Conservation (phyloP, 768 basidiomycete genomes). For the Hypholoma fasciculare region DNA sequence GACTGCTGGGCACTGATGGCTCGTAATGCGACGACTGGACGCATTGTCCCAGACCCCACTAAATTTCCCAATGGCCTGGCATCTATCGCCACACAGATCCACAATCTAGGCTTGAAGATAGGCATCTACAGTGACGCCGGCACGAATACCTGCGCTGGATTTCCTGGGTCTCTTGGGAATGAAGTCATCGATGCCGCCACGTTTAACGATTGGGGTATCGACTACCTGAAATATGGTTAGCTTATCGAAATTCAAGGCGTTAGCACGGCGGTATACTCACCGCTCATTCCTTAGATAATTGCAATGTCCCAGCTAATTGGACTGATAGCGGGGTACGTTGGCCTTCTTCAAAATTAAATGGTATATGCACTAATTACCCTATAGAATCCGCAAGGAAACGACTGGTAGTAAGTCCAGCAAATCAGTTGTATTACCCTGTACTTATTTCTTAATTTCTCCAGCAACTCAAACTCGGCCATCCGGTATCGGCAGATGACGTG, state of each 20-base stretch:
- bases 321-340: constrained; percentile 6
- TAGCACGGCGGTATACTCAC: not conserved
- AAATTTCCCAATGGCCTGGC: constrained; percentile 57
- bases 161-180: constrained; percentile 53
- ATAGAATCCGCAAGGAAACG: constrained; percentile 10
- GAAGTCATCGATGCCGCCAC: constrained; percentile 52
- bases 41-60: constrained; percentile 47
- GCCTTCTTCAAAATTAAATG: not conserved
- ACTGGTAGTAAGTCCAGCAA: constrained; percentile 12
- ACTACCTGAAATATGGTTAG: constrained; percentile 54
- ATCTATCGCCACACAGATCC: constrained; percentile 42
- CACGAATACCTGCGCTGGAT: constrained; percentile 51
- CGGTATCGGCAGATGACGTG: constrained; percentile 58
- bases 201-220: constrained; percentile 54
- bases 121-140: constrained; percentile 61
- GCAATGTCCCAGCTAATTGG: constrained; percentile 17
- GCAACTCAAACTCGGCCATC: constrained; percentile 58
- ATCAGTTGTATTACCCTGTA: not conserved
- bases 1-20: constrained; percentile 48
- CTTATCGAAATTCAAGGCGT: not conserved
- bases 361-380: not conserved
- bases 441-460: constrained; percentile 13
- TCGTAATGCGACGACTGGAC: constrained; percentile 39
- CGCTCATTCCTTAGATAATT: constrained; percentile 8
- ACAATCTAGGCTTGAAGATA: constrained; percentile 46